Evolutionary conservation across 306 rosid genomes (phyloP), one percentile per base, ranked within the genome.

Genomic region (Lagenaria siceraria): DNA sequence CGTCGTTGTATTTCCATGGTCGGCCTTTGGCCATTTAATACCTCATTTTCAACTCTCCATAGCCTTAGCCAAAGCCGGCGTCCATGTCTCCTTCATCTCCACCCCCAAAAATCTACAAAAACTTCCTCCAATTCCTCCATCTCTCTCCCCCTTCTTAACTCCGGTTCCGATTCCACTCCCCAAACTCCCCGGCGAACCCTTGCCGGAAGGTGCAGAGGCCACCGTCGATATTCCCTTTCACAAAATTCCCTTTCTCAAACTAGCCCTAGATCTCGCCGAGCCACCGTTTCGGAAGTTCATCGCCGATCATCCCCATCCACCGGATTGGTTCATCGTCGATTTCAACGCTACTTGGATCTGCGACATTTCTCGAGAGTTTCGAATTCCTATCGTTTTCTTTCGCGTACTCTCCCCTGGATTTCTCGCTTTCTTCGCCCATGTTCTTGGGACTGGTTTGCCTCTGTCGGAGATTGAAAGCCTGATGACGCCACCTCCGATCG

Each of bases 1-100:
- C n/a, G 83, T 80, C 8, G 36, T 65, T 27, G 24, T 77, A 40
- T 48, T 82, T 18, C 85, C 78, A 59, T 81, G 78, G 81, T 77
- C 81, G 18, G 84, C 78, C 42, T 81, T 81, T 27, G 84, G 81
- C 51, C 79, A 82, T 33, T 4, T 78, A 19, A 48, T 63, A 8
- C 76, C 81, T 1, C 71, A 46, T 40, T 64, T 63, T 6, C 79
- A 75, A 27, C 79, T 75, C 29, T 55, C 79, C 35, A 5, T 80
- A 4, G 79, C 83, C 46, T 22, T 80, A 19, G 83, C 83, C 21
- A 63, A 75, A 64, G 36, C 76, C 2, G 40, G 61, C n/a, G 60
- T 75, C 62, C 79, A 80, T 53, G 80, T 80, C 42, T 80, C 76
- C 61, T 75, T 64, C 79, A 29, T 80, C 6, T 80, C 83, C 24